Percentiles rank a stretch among this genome's conserved stretches.
These are phyloP conservation scores for Suillus spraguei DNA, from an alignment of 768 basidiomycete species.

Conservation along the genomic window DNA sequence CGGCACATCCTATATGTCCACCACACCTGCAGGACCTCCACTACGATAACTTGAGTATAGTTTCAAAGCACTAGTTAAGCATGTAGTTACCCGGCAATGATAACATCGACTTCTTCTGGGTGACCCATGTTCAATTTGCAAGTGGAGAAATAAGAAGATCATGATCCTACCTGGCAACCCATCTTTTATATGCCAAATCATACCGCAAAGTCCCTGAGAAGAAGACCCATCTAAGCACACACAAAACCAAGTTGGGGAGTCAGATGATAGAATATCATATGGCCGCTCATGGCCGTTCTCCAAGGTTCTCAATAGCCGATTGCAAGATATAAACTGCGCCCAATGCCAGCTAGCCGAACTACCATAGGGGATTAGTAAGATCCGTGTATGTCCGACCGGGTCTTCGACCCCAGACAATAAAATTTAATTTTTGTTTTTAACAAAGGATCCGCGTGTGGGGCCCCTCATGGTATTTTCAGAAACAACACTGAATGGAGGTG, in stretches of 20 bases:
- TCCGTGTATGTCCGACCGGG: too few relatives aligned
- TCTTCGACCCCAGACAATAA: too few relatives aligned
- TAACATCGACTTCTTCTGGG: constrained; percentile 73
- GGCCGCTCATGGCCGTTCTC: neutral
- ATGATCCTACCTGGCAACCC: neutral
- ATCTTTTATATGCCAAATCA: constrained; percentile 18
- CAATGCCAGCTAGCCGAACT: neutral
- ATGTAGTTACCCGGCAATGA: constrained; percentile 55
- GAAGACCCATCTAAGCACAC: constrained; percentile 6
- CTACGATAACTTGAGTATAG: constrained; percentile 26
- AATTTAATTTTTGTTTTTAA: too few relatives aligned
- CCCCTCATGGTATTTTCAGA: neutral
- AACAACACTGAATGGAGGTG: neutral
- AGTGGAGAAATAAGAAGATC: neutral
- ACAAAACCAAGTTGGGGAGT: constrained; percentile 6
- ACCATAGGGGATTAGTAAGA: neutral
- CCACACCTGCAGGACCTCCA: constrained; percentile 63
- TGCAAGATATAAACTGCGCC: neutral
- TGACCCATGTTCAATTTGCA: constrained; percentile 40
- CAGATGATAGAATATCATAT: constrained; percentile 18
- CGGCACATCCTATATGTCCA: too few relatives aligned
- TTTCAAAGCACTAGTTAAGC: neutral
- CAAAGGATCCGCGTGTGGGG: neutral
- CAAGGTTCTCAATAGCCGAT: neutral
- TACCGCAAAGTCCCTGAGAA: constrained; percentile 6